These are phyloP conservation scores for Lactifluus volemus DNA, from an alignment of 768 basidiomycete species.

Conservation along the genomic window DNA sequence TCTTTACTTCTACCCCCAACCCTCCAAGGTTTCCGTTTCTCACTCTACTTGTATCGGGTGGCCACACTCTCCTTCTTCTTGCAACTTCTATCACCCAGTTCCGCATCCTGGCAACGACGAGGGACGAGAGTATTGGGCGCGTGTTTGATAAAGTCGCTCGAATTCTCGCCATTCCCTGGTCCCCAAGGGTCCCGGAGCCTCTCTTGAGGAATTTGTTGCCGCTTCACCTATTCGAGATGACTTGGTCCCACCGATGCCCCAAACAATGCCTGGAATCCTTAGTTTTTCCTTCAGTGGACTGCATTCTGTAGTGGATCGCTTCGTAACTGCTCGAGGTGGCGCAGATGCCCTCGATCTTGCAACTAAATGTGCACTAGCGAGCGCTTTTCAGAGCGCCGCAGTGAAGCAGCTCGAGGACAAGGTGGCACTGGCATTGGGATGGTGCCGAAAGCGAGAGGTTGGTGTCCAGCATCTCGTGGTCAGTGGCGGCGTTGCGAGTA, in stretches of 20 bases:
- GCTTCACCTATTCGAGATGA: slow-evolving; percentile 24
- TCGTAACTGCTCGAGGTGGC: slow-evolving; percentile 38
- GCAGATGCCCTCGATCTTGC: slow-evolving; percentile 30
- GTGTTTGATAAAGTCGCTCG: slow-evolving; percentile 79
- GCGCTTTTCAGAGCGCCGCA: slow-evolving; percentile 65
- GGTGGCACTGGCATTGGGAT: slow-evolving; percentile 43
- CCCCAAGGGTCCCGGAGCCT: slow-evolving; percentile 64
- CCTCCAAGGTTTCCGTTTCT: slow-evolving; percentile 75
- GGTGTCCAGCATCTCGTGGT: slow-evolving; percentile 57
- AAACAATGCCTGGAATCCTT: slow-evolving; percentile 42
- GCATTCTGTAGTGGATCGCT: slow-evolving; percentile 60
- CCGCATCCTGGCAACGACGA: slow-evolving; percentile 61
- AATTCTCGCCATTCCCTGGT: slow-evolving; percentile 58
- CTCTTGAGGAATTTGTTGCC: slow-evolving; percentile 62
- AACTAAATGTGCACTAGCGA: slow-evolving; percentile 44
- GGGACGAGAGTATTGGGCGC: slow-evolving; percentile 69
- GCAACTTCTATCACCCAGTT: slow-evolving; percentile 52
- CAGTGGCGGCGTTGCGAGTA: slow-evolving; percentile 93
- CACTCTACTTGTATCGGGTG: slow-evolving; percentile 84
- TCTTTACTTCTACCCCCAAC: slow-evolving; percentile 21
- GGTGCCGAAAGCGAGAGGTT: slow-evolving; percentile 36
- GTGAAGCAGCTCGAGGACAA: slow-evolving; percentile 71
- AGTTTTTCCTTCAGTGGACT: slow-evolving; percentile 75
- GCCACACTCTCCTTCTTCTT: slow-evolving; percentile 84
- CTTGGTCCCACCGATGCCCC: slow-evolving; percentile 30